Evolutionary conservation across 75 land plant genomes (phyloP).

Genomic region (Pinus tabuliformis): DNA sequence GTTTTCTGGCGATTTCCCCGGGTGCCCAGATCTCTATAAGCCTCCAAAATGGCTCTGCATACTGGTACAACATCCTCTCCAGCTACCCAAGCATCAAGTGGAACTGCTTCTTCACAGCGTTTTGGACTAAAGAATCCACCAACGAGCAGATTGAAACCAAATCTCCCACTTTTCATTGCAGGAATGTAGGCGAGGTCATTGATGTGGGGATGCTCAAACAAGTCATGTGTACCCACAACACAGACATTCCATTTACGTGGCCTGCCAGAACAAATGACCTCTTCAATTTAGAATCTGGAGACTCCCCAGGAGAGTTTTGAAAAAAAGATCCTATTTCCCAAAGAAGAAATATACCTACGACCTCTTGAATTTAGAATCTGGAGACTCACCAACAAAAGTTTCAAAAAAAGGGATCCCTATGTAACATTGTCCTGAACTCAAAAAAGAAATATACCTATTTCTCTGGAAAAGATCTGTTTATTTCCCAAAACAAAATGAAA

Average conservation of each 20-base stretch:
- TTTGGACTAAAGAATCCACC: slow-evolving; percentile 98
- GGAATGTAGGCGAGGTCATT: slow-evolving; percentile 99
- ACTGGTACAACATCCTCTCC: slow-evolving; percentile 64
- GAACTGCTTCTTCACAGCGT: slow-evolving; percentile 85
- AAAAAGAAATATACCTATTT: neutral
- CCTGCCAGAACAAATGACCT: slow-evolving; percentile 31
- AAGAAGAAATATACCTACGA: no score
- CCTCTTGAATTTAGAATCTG: neutral
- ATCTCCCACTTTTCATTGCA: slow-evolving; percentile 72
- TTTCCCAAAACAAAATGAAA: neutral
- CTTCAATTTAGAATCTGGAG: neutral
- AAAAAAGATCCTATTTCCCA: neutral
- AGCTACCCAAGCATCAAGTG: slow-evolving; percentile 95
- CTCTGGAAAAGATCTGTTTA: neutral
- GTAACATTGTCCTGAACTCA: no score
- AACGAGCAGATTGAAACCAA: slow-evolving; percentile 93
- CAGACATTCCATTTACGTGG: slow-evolving; percentile 99
- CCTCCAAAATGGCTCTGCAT: slow-evolving; percentile 83
- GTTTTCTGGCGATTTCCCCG: slow-evolving; percentile 94
- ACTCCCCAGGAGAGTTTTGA: no score
- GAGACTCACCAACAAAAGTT: neutral
- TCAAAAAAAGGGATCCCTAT: neutral
- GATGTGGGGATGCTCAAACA: slow-evolving; percentile 97
- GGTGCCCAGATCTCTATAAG: slow-evolving; percentile 80
- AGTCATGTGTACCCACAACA: slow-evolving; percentile 90